phyloP scores from a whole-genome alignment of 257 asterid genomes.

The Solanum raphanifolium region DNA sequence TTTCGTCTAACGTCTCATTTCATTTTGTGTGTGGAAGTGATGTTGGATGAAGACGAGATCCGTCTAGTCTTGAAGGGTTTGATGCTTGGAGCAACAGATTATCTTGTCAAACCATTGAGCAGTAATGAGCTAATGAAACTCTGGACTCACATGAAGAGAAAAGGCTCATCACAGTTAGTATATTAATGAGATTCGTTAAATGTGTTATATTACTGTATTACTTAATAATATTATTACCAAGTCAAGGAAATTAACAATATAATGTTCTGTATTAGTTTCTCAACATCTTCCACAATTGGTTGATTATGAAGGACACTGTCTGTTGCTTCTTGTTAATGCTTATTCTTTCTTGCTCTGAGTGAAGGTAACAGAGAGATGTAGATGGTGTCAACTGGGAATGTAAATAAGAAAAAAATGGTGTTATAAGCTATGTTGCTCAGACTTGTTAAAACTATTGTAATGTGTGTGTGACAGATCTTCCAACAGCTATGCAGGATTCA shows the following conservation, averaged over 20 bases:
- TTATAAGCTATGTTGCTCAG: slow-evolving; percentile 5
- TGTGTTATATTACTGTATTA: neutral
- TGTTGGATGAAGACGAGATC: slow-evolving; percentile 40
- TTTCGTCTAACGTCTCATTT: neutral
- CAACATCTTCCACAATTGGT: neutral
- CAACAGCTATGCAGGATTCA: neutral
- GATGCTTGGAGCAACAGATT: slow-evolving; percentile 62
- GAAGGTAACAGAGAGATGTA: neutral
- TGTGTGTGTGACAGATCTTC: neutral
- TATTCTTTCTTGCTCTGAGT: neutral
- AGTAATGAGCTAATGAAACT: slow-evolving; percentile 24
- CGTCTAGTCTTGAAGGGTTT: slow-evolving; percentile 38
- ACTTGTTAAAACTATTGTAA: neutral
- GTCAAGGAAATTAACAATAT: neutral
- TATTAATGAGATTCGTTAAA: neutral
- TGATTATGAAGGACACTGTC: neutral
- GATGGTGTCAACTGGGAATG: neutral
- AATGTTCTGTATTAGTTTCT: neutral
- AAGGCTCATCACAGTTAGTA: neutral
- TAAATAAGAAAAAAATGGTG: neutral
- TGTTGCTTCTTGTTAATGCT: neutral
- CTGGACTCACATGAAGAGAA: slow-evolving; percentile 8
- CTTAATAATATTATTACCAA: neutral
- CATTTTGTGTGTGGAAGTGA: slow-evolving; percentile 15
- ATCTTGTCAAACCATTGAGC: slow-evolving; percentile 60